phyloP scores from a whole-genome alignment of 306 rosid genomes.

The Chamaecrista fasciculata region DNA sequence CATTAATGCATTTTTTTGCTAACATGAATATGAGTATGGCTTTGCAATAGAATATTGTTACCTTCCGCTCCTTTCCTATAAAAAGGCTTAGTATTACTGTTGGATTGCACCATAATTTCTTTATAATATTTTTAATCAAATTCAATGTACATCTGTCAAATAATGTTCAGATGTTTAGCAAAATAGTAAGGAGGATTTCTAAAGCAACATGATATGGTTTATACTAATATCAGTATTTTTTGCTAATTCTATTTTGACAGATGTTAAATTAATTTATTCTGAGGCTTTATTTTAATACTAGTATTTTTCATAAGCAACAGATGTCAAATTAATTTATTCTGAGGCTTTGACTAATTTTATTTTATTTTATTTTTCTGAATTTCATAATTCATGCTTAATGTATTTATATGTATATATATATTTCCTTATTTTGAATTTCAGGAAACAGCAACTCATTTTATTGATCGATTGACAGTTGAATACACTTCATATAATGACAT shows the following conservation, averaged over 20 bases:
- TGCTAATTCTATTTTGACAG: too few relatives aligned
- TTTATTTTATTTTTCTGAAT: not conserved
- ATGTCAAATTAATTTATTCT: too few relatives aligned
- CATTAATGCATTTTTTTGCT: not conserved
- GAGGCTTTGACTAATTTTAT: not conserved
- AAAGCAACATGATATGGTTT: not conserved
- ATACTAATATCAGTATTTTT: too few relatives aligned
- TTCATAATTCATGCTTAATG: not conserved
- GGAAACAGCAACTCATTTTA: constrained; percentile 68
- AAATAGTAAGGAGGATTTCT: not conserved
- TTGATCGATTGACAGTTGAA: constrained; percentile 54
- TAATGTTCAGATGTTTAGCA: not conserved
- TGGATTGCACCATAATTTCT: not conserved
- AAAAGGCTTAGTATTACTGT: constrained; percentile 16
- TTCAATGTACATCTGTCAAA: not conserved
- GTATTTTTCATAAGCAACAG: too few relatives aligned
- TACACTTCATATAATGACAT: constrained; percentile 55
- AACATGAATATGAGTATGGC: not conserved
- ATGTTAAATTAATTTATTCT: too few relatives aligned
- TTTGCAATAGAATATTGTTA: not conserved
- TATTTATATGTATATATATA: not conserved
- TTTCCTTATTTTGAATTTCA: constrained; percentile 35
- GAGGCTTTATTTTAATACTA: too few relatives aligned
- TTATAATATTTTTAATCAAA: not conserved
- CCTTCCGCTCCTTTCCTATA: too few relatives aligned